Evolutionary conservation across 371 early-diverging fungal genomes (phyloP).

Genomic region (Mortierella sp.): DNA sequence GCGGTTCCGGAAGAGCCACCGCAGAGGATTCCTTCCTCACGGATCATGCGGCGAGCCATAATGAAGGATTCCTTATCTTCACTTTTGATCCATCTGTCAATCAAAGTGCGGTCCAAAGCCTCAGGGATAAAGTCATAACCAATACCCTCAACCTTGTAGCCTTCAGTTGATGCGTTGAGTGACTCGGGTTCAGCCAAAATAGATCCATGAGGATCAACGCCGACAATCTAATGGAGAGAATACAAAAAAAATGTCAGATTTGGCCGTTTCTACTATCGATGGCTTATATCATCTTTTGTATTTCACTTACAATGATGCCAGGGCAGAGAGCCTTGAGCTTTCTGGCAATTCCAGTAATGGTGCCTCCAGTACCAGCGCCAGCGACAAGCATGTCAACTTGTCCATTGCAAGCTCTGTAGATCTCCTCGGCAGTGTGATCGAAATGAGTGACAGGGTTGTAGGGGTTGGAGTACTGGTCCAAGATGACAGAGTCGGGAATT

Average conservation of each 20-base stretch:
- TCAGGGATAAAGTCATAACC: constrained; percentile 98
- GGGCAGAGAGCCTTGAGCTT: constrained; percentile 95
- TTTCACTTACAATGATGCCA: constrained; percentile 69
- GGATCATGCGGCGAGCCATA: constrained; percentile 95
- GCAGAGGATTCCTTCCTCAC: constrained; percentile 94
- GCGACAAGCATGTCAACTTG: constrained; percentile 97
- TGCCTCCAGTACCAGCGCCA: constrained; percentile 98
- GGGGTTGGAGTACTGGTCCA: constrained; percentile 95
- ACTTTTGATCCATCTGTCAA: constrained; percentile 96
- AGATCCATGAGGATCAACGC: constrained; percentile 95
- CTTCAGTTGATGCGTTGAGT: constrained; percentile 74
- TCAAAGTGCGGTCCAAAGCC: constrained; percentile 81
- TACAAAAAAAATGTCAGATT: neutral
- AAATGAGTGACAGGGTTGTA: constrained; percentile 98
- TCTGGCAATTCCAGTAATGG: constrained; percentile 93
- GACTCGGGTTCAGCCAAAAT: constrained; percentile 91
- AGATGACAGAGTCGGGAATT: constrained; percentile 94
- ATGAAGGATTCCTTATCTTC: constrained; percentile 94
- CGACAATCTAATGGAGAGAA: no score
- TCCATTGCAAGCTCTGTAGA: constrained; percentile 86
- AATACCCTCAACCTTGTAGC: constrained; percentile 94
- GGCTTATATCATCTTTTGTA: no score
- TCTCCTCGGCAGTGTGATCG: constrained; percentile 92
- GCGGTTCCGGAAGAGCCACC: constrained; percentile 97
- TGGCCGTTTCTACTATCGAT: no score